Conservation (phyloP, 2,329 filamentous ascomycete genomes). For the Colletotrichum chlorophyti region DNA sequence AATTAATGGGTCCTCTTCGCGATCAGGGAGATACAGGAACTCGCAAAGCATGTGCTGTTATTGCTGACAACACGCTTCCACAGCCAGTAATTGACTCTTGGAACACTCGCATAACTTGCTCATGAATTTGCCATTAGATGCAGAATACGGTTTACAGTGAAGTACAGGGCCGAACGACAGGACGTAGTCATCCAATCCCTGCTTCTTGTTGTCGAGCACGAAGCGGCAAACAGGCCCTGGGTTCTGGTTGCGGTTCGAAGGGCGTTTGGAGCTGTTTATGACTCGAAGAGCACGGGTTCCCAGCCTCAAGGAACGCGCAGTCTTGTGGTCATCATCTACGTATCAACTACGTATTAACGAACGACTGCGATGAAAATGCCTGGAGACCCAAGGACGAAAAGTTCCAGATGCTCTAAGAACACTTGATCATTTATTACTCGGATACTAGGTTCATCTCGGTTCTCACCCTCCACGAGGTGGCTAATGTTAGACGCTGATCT, state of each 20-base stretch:
- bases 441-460: too few species aligned
- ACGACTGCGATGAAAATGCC: too few species aligned
- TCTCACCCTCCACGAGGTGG: too few species aligned
- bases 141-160: too few species aligned
- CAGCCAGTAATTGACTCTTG: background rate
- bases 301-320: background rate
- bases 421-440: too few species aligned
- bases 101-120: background rate
- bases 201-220: background rate
- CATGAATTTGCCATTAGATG: background rate
- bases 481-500: too few species aligned
- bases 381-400: too few species aligned
- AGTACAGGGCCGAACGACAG: background rate
- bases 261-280: background rate
- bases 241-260: background rate
- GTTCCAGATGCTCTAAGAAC: too few species aligned
- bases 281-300: background rate
- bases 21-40: background rate
- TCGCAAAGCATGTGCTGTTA: background rate
- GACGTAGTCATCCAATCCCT: background rate
- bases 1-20: background rate
- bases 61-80: background rate
- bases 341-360: too few species aligned
- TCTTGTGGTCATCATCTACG: background rate
- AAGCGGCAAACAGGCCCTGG: background rate